Evolutionary conservation across 352 stramenopile genomes (phyloP).

Genomic region (Proteromonas lacertae): DNA sequence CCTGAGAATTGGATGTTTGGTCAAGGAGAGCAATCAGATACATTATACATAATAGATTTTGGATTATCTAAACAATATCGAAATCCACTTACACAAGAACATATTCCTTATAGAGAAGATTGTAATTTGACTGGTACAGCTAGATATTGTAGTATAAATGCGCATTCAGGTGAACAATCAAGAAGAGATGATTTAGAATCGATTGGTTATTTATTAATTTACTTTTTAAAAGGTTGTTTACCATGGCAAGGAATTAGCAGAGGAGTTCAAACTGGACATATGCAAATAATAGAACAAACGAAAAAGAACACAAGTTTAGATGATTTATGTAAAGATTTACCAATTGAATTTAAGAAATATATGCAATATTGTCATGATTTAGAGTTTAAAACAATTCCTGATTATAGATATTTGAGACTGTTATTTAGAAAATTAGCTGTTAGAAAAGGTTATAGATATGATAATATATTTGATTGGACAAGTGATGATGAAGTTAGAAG

Average conservation of each 20-base stretch:
- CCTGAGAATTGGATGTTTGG: conserved; percentile 51
- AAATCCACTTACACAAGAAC: conserved; percentile 38
- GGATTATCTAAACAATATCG: conserved; percentile 45
- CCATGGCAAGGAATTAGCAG: conserved; percentile 83
- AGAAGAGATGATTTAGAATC: conserved; percentile 43
- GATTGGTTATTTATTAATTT: conserved; percentile 74
- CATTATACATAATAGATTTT: no score
- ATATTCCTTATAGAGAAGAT: conserved; percentile 31
- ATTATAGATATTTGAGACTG: conserved; percentile 17
- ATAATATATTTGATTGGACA: conserved; percentile 98
- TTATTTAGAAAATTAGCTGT: conserved; percentile 97
- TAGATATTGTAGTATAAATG: conserved; percentile 21
- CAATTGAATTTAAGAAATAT: no score
- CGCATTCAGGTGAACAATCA: conserved; percentile 38
- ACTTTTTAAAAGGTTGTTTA: conserved; percentile 62
- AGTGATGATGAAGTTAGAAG: no score
- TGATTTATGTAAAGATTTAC: conserved; percentile 17
- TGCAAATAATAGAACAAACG: conserved; percentile 18
- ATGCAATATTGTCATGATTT: no score
- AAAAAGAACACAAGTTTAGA: conserved; percentile 17
- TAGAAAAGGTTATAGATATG: conserved; percentile 86
- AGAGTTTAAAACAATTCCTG: no score
- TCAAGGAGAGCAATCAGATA: conserved; percentile 10
- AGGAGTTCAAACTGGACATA: conserved; percentile 80
- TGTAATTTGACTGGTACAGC: conserved; percentile 20